Percentiles rank a stretch among this genome's conserved stretches.
Conservation (phyloP, 192 early-diverging fungal species). For the Backusella luteola region DNA sequence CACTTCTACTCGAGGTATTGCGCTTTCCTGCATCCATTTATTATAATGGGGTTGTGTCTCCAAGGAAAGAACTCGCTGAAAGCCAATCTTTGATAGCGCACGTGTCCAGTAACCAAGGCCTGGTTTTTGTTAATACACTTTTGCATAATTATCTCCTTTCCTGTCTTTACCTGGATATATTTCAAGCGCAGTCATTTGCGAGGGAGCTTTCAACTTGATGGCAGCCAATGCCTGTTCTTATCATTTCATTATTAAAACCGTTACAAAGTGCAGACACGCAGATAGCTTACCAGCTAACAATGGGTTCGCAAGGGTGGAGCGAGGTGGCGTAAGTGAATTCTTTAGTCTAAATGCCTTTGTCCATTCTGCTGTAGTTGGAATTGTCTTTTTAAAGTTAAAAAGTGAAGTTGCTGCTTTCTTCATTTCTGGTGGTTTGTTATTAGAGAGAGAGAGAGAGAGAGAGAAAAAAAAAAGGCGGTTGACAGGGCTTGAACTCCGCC, state of each 20-base stretch:
- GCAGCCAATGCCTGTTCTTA: conserved; percentile 19
- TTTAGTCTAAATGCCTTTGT: conserved; percentile 14
- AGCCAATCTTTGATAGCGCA: conserved; percentile 28
- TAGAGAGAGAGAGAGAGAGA: background rate
- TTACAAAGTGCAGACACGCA: background rate
- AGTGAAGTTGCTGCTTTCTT: background rate
- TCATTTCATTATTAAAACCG: background rate
- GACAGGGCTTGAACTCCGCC: background rate
- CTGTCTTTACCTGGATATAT: conserved; percentile 35
- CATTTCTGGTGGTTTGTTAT: background rate
- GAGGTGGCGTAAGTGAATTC: background rate
- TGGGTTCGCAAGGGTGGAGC: background rate
- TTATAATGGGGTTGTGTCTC: conserved; percentile 24
- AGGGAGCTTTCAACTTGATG: conserved; percentile 6
- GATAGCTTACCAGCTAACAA: conserved; percentile 11
- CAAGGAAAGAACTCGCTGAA: conserved; percentile 23
- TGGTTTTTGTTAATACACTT: background rate
- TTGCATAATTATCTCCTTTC: background rate
- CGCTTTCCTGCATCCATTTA: conserved; percentile 14
- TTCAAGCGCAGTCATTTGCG: conserved; percentile 34
- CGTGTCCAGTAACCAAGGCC: conserved; percentile 31
- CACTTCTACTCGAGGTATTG: background rate
- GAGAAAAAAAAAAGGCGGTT: background rate
- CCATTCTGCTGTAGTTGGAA: conserved; percentile 17
- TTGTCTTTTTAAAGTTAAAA: background rate